Percentiles rank a stretch among this genome's conserved stretches.
These are phyloP conservation scores for Monosporascus sp. DNA, from an alignment of 2,329 filamentous ascomycete genomes.

Conservation along the genomic window DNA sequence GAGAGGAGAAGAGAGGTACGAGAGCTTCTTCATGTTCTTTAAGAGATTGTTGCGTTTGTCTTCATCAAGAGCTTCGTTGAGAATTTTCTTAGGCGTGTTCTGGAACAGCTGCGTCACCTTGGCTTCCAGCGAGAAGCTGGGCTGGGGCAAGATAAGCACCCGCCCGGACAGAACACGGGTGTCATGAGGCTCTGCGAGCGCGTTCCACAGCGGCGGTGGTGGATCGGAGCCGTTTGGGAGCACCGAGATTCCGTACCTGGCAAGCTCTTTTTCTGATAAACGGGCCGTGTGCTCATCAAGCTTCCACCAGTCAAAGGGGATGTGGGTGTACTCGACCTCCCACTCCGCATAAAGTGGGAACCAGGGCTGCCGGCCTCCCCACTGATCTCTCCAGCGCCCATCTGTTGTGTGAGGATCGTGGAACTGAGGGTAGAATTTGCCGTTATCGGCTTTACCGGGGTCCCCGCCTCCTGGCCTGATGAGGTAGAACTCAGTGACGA, in stretches of 20 bases:
- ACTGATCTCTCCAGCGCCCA: conserved; percentile 23
- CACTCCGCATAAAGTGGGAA: conserved; percentile 38
- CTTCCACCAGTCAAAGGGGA: conserved; percentile 28
- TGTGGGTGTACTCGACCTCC: conserved; percentile 36
- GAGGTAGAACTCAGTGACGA: too few relatives aligned
- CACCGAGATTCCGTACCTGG: too few relatives aligned
- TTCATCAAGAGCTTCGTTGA: conserved; percentile 9
- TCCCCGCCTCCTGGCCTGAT: too few relatives aligned
- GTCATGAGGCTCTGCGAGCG: conserved; percentile 7
- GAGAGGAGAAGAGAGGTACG: conserved; percentile 18
- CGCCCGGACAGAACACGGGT: conserved; percentile 28
- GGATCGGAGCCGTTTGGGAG: conserved; percentile 3
- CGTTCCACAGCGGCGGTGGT: conserved; percentile 1
- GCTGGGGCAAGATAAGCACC: conserved; percentile 34
- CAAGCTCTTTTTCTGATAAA: too few relatives aligned
- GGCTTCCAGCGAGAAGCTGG: conserved; percentile 26
- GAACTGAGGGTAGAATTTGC: too few relatives aligned
- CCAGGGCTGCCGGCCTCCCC: conserved; percentile 31
- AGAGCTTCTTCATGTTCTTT: conserved; percentile 12
- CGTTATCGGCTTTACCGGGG: too few relatives aligned
- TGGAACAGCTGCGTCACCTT: conserved; percentile 29
- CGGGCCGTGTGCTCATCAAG: conserved; percentile 10
- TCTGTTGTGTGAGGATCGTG: neutral
- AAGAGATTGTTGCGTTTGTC: conserved; percentile 9
- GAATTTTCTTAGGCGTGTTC: conserved; percentile 16